Base-by-base conservation (phyloP, 2,329 filamentous ascomycete genomes). In the Stagonosporopsis chrysanthemi region DNA sequence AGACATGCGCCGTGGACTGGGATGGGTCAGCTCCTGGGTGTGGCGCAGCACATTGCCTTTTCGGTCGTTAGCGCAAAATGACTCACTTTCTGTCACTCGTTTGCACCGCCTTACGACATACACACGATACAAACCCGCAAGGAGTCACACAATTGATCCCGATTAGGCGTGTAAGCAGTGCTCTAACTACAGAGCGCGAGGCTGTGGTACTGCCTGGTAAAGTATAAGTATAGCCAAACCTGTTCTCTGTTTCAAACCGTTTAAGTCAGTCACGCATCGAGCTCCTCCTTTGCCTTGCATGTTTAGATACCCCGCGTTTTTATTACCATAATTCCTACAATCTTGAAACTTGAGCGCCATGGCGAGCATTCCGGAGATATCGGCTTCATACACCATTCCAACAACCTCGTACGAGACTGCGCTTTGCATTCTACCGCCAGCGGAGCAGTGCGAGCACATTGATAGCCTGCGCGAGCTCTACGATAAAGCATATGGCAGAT, bases 391-490 rank as follows among this genome's bases (percentile, higher is more conserved):
- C 17, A 47, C 57, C n/a, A 62, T 72, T 8, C 58, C 67, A 6
- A 66, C 69, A 22, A 66, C 52, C 40, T 86, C 82, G 3, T 76
- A 84, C 60, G 82, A 88, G 47, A 88, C 86, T 3, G 86, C 87
- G 1, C 72, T 90, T 28, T 87, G 86, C 63, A 68, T 88, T 17
- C 76, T 89, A 6, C 85, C 85, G 2, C 84, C 86, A 0, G 62
- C 65, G 22, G 63, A 77, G 45, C 68, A 82, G 33, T 84, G 82
- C 77, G 60, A 76, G 1, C 65, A 81, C 3, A 70, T 88, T 48
- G 80, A 89, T 62, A 75, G 76, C 14, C 73, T 90, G 3, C 83
- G 88, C 41, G 79, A 77, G n/a, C 75, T 86, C 12, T 87, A 90
- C 73, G 88, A 90, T 71, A 85, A 85, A 58, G 80, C 82, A 0